Base-by-base conservation (phyloP, 1,284 basidiomycete genomes). In the Marasmius fiardii region DNA sequence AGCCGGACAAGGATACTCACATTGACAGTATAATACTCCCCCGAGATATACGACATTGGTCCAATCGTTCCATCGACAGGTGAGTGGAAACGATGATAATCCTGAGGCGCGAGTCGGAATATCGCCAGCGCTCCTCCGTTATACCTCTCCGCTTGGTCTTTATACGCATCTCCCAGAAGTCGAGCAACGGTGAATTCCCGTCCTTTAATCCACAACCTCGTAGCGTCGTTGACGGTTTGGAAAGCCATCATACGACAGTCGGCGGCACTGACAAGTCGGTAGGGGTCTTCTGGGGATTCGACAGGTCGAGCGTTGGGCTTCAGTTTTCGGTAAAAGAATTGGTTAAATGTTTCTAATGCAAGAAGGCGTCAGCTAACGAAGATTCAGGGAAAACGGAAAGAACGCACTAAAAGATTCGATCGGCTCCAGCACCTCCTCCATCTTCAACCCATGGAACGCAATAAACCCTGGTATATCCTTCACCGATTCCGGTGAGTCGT, bases 71-170 rank as follows among this genome's bases (percentile, higher is more conserved):
- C 95, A 61, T 93, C 89, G 18, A 96, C 92, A 0, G 95, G 94
- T 0, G 86, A 88, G 69, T 98, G 95, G 80, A 95, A 98, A 0
- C 96, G 88, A 71, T 99, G 96, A 66, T 99, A 99, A 68, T 97
- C 95, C 68, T 95, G 94, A 0, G 95, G 94, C 1, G 94, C 94
- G n/a, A 98, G 77, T 39, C 94, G 80, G 74, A 97, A 97, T 59
- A 97, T 95, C 2, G 82, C 89, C 48, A 91, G 67, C 1, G 86
- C 84, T 3, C 95, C 95, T 12, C 90, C 89, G 4, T 78, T 73
- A 66, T 90, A 98, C 34, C 79, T 78, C 1, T 87, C 82, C 1
- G 81, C 80, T 54, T 89, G 81, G 21, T 79, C 75, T 56, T 83
- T 82, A 68, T 93, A 93, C 7, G 74, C 74, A 6, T 92, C 88